Evolutionary conservation across 495 filamentous ascomycete species (phyloP), one percentile per base, ranked within the genome.

Genomic region (Penicillium cataractarum): DNA sequence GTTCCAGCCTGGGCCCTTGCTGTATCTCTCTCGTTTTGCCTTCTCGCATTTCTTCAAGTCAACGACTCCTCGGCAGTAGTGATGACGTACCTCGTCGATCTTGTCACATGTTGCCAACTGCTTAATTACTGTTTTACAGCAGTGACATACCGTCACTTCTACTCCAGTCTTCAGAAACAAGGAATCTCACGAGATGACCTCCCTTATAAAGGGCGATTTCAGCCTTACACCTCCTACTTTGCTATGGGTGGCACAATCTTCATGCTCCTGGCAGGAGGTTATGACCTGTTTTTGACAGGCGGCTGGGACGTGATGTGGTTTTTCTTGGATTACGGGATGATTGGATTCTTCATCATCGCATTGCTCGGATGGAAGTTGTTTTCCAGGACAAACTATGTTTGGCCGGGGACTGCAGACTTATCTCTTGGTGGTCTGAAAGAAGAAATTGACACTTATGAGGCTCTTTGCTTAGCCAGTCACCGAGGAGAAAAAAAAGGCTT

Each of bases 401-500:
- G 64, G 12, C 69, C 84, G 3, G 58, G 64, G 2, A 68, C 71
- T 24, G 71, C 76, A 33, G 84, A 88, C 57, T 19, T 76, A 9
- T 29, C 56, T n/a, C 40, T 74, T 8, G 62, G 62, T 15, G 60
- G 54, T 1, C n/a, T 65, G 56, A 71, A 88, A 53, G 83, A 79
- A 5, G 82, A 87, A 64, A 86, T 92, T 63, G 89, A 89, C 55
- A 79, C 84, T 53, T 91, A 91, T 66, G 83, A 86, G 54, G 40
- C 40, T 12, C 40, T 46, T 46, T 22, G 10, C 40, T 22, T 22
- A 19, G 21, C n/a, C 8, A 19, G 22, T 22, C 8, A 46, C 12
- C n/a, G 22, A 46, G 40, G 40, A 12, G 21, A 9, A 46, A 46
- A 46, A 19, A 46, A 22, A 6, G 19, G 40, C n/a, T 46, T 22